A percentile compares a stretch with the other conserved stretches of the same genome.
These are phyloP conservation scores for Calonectria pseudoreteaudii DNA, from an alignment of 2,329 filamentous ascomycete genomes.

Conservation along the genomic window DNA sequence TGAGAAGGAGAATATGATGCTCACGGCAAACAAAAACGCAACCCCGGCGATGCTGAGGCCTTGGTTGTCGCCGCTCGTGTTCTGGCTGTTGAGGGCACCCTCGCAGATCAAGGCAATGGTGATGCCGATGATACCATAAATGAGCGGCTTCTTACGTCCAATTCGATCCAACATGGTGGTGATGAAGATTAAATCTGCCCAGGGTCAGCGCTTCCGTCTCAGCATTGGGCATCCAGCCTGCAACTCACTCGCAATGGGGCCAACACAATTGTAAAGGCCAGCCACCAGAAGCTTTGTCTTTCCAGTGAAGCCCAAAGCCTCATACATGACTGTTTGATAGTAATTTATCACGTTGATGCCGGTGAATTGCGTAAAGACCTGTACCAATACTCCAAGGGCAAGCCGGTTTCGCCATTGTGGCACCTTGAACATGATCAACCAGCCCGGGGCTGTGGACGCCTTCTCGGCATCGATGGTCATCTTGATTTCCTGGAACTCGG, in stretches of 20 bases:
- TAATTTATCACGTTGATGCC: constrained; percentile 68
- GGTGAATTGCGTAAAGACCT: constrained; percentile 68
- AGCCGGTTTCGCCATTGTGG: constrained; percentile 67
- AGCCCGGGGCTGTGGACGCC: constrained; percentile 51
- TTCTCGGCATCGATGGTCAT: constrained; percentile 60
- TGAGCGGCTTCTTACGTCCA: constrained; percentile 73
- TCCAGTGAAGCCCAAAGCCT: constrained; percentile 61
- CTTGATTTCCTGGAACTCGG: constrained; percentile 67
- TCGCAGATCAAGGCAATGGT: constrained; percentile 69
- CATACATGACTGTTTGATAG: constrained; percentile 67
- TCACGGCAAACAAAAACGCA: constrained; percentile 69
- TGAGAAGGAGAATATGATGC: constrained; percentile 63
- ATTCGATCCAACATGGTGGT: constrained; percentile 69
- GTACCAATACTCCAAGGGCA: constrained; percentile 68
- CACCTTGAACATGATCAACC: constrained; percentile 67
- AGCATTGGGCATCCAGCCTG: neutral
- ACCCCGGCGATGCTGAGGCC: constrained; percentile 67
- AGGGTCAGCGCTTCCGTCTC: neutral
- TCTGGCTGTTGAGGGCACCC: constrained; percentile 64
- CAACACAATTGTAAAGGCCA: constrained; percentile 71
- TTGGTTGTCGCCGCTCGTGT: constrained; percentile 49
- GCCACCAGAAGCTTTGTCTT: constrained; percentile 65
- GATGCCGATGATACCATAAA: constrained; percentile 71
- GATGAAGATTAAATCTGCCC: constrained; percentile 65
- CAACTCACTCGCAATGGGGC: constrained; percentile 59